A percentile compares a stretch with the other conserved stretches of the same genome.
Evolutionary conservation across 768 basidiomycete species (phyloP).

Genomic region (Mycena olivaceomarginata): DNA sequence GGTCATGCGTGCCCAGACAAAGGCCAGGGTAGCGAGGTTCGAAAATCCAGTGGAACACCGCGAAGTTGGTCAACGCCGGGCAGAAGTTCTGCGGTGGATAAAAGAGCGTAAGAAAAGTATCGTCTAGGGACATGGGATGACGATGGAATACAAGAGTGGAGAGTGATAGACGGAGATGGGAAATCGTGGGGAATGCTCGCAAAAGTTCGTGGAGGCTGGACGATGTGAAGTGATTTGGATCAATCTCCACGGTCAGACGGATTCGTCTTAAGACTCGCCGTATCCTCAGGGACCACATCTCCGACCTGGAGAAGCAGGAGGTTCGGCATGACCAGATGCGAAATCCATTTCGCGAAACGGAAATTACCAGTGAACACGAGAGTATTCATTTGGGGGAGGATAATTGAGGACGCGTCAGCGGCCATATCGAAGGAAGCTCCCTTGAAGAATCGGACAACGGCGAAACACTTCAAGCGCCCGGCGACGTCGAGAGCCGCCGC

Average conservation of each 20-base stretch:
- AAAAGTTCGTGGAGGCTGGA: neutral
- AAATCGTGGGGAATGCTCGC: neutral
- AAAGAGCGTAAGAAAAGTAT: neutral
- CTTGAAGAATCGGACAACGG: conserved; percentile 1
- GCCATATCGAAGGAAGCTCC: too few species aligned
- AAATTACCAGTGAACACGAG: neutral
- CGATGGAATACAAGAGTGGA: neutral
- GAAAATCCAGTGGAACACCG: neutral
- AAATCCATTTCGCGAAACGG: neutral
- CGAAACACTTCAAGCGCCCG: neutral
- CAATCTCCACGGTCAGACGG: neutral
- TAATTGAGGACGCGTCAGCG: neutral
- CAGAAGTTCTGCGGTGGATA: neutral
- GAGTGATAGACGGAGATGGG: neutral
- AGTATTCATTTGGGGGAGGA: neutral
- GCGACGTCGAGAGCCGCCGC: neutral
- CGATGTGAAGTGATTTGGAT: neutral
- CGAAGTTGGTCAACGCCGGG: neutral
- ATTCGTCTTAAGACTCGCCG: too few species aligned
- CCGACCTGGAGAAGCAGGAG: neutral
- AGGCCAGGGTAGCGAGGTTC: neutral
- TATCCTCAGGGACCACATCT: neutral
- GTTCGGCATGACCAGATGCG: neutral
- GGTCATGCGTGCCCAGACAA: conserved; percentile 2
- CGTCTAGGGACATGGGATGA: neutral